Evolutionary conservation across 441 rosid genomes (phyloP).

Genomic region (Hura crepitans): DNA sequence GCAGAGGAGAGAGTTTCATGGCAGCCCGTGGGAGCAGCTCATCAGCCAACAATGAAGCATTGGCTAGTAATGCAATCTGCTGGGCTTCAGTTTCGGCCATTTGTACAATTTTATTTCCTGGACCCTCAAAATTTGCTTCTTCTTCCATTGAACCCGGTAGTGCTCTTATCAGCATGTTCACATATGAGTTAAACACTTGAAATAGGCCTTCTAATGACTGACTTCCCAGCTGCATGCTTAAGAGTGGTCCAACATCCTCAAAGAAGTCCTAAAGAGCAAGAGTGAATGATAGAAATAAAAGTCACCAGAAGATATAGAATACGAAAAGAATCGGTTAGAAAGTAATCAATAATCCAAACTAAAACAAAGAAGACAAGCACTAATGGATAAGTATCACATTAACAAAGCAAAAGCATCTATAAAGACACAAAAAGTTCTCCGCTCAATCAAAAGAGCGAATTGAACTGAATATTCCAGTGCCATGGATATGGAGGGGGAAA

Average conservation of each 20-base stretch:
- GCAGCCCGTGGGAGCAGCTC: constrained; percentile 98
- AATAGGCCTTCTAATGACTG: constrained; percentile 90
- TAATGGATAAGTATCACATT: not conserved
- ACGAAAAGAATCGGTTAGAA: not conserved
- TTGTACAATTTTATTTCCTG: constrained; percentile 79
- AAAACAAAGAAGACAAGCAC: not conserved
- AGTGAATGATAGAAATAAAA: not conserved
- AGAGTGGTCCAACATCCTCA: constrained; percentile 94
- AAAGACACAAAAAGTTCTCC: not conserved
- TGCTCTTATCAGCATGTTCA: constrained; percentile 83
- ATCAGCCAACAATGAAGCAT: constrained; percentile 94
- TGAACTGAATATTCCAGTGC: not conserved
- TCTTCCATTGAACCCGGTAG: constrained; percentile 95
- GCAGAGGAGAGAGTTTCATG: constrained; percentile 75
- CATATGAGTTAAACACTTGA: constrained; percentile 89
- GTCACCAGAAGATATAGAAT: not conserved
- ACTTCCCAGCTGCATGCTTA: constrained; percentile 97
- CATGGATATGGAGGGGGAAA: not conserved
- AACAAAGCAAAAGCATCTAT: constrained; percentile 1
- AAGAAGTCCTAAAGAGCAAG: constrained; percentile 69
- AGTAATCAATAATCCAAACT: not conserved
- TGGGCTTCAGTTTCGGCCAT: constrained; percentile 94
- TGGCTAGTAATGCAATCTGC: constrained; percentile 94
- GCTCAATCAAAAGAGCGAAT: not conserved
- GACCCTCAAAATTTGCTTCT: constrained; percentile 74